Conservation (phyloP, 306 rosid genomes). For the Medicago ruthenica region DNA sequence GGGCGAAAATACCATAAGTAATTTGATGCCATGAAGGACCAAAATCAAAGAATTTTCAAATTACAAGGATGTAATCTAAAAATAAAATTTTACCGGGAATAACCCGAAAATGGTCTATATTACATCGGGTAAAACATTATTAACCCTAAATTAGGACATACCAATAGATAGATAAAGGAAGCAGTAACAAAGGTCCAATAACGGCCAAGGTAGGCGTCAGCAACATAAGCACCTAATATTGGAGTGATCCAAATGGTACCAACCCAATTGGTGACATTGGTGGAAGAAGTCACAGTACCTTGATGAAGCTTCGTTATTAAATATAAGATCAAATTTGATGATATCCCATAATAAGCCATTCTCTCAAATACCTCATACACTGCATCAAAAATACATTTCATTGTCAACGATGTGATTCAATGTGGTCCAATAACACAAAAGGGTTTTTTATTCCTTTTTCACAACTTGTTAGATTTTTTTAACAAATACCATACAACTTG, state of each 20-base stretch:
- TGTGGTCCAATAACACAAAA: too few species aligned
- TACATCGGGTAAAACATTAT: too few species aligned
- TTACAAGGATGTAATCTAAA: too few species aligned
- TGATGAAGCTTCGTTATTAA: neutral
- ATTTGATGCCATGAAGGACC: too few species aligned
- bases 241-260: neutral
- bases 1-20: too few species aligned
- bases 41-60: too few species aligned
- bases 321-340: neutral
- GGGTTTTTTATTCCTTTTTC: too few species aligned
- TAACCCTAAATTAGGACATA: neutral
- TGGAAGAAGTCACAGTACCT: neutral
- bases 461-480: too few species aligned
- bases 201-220: neutral
- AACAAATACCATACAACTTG: too few species aligned
- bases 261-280: neutral
- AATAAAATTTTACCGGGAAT: too few species aligned
- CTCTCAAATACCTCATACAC: constrained; percentile 81
- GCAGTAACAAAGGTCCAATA: constrained; percentile 1
- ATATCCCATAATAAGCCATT: constrained; percentile 75
- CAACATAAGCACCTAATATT: neutral
- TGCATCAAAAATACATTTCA: constrained; percentile 3
- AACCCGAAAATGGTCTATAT: too few species aligned
- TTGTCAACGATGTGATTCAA: too few species aligned
- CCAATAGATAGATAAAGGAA: neutral